Percentiles rank a stretch among this genome's conserved stretches.
These are phyloP conservation scores for Calocybe gangraenosa DNA, from an alignment of 768 basidiomycete genomes.

Conservation along the genomic window DNA sequence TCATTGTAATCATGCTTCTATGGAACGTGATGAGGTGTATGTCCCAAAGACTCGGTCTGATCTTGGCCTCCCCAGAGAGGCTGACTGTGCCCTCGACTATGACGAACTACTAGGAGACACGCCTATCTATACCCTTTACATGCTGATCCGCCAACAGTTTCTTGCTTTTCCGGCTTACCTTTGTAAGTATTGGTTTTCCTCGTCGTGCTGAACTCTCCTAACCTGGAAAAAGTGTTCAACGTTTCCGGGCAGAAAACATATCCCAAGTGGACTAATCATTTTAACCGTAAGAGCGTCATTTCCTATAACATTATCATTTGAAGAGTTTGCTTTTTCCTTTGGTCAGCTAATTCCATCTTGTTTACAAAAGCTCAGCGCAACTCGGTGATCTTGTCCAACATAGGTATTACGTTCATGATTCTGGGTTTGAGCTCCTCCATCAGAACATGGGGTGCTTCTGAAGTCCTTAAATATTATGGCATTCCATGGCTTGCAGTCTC, in stretches of 20 bases:
- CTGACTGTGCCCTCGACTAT: slow-evolving; percentile 34
- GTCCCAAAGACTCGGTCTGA: slow-evolving; percentile 58
- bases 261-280: slow-evolving; percentile 64
- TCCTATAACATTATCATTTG: too few species aligned
- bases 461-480: slow-evolving; percentile 45
- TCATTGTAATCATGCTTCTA: slow-evolving; percentile 46
- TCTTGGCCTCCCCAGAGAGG: slow-evolving; percentile 33
- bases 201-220: slow-evolving; percentile 50
- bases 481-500: slow-evolving; percentile 53
- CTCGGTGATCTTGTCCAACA: slow-evolving; percentile 52
- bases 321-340: not conserved
- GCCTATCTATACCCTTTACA: slow-evolving; percentile 53
- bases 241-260: slow-evolving; percentile 59
- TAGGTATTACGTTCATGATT: slow-evolving; percentile 49
- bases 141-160: slow-evolving; percentile 53
- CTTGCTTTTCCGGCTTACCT: slow-evolving; percentile 62
- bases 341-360: slow-evolving; percentile 48
- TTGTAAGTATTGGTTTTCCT: slow-evolving; percentile 30
- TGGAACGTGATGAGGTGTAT: slow-evolving; percentile 56
- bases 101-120: slow-evolving; percentile 58
- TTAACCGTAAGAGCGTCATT: slow-evolving; percentile 45
- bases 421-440: slow-evolving; percentile 33
- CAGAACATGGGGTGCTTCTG: slow-evolving; percentile 30
- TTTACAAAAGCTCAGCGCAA: slow-evolving; percentile 50
- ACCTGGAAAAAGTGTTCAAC: too few species aligned